A percentile compares a stretch with the other conserved stretches of the same genome.
Conservation (phyloP, 768 basidiomycete genomes). For the Leucogyrophana mollusca region DNA sequence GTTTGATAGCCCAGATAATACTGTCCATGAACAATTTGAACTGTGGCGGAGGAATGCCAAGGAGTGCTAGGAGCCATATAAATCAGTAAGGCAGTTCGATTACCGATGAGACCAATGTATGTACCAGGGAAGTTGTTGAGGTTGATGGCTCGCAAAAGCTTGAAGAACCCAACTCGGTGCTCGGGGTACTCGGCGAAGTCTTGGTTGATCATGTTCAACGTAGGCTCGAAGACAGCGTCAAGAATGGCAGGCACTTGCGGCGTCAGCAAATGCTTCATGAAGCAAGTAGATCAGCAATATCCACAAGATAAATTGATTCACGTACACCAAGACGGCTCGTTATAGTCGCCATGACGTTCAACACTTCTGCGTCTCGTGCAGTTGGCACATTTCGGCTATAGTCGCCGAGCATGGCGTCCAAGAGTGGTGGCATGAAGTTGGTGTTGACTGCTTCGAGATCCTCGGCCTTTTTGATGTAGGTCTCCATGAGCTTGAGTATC, state of each 20-base stretch:
- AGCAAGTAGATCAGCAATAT: constrained; percentile 8
- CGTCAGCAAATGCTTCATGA: constrained; percentile 70
- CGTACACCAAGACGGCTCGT: constrained; percentile 84
- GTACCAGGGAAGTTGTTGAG: constrained; percentile 92
- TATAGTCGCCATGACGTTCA: constrained; percentile 97
- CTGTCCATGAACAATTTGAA: constrained; percentile 99
- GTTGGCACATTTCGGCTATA: constrained; percentile 93
- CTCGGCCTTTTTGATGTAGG: constrained; percentile 95
- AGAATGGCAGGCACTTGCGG: constrained; percentile 94
- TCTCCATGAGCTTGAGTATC: constrained; percentile 95
- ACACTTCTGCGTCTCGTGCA: constrained; percentile 93
- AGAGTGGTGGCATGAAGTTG: constrained; percentile 90
- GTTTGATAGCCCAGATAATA: constrained; percentile 99
- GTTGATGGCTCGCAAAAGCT: constrained; percentile 90
- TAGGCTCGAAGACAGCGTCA: constrained; percentile 96
- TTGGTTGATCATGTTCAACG: constrained; percentile 98
- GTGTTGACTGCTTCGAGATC: constrained; percentile 90
- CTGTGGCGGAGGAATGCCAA: constrained; percentile 84
- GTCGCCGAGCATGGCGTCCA: constrained; percentile 97
- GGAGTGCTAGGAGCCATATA: constrained; percentile 53
- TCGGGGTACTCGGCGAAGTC: constrained; percentile 99
- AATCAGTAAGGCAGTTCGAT: constrained; percentile 6
- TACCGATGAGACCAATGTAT: constrained; percentile 16
- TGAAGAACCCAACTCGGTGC: constrained; percentile 96
- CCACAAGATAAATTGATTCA: constrained; percentile 13